Evolutionary conservation across 2,329 filamentous ascomycete species (phyloP).

Genomic region (Ophiocordyceps camponoti-saundersi): DNA sequence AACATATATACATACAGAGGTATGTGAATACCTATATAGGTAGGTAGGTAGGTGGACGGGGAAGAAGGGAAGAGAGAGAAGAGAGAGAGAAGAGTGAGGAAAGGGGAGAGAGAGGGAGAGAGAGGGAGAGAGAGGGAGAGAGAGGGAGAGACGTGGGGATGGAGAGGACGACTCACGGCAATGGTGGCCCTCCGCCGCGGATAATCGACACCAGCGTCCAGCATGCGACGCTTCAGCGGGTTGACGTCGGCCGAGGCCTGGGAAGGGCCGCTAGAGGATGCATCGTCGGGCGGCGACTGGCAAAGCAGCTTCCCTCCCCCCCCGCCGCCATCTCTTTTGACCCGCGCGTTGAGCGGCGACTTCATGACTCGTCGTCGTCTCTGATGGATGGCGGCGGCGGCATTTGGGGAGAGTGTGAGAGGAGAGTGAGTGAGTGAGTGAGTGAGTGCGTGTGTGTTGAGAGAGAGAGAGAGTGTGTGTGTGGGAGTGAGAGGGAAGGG

Average conservation of each 20-base stretch:
- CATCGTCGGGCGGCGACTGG: conserved; percentile 36
- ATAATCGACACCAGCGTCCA: conserved; percentile 44
- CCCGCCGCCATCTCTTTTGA: conserved; percentile 6
- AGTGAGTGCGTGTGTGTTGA: too few species aligned
- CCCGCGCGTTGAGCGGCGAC: conserved; percentile 22
- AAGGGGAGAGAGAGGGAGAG: too few species aligned
- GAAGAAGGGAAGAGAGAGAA: neutral
- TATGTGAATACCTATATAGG: too few species aligned
- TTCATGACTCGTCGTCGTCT: conserved; percentile 19
- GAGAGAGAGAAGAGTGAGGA: neutral
- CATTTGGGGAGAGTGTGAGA: neutral
- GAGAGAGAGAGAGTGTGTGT: too few species aligned
- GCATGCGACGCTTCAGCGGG: conserved; percentile 44
- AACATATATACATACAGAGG: too few species aligned
- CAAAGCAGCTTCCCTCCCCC: conserved; percentile 37
- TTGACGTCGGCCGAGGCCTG: conserved; percentile 33
- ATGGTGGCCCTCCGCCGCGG: conserved; percentile 48
- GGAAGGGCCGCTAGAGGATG: conserved; percentile 24
- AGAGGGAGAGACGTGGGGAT: neutral
- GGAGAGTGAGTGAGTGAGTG: too few species aligned
- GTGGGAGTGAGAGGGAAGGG: too few species aligned
- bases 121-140: neutral
- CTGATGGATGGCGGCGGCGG: neutral
- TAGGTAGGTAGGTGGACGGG: neutral
- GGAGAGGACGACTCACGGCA: conserved; percentile 31